Conservation (phyloP, 208 protist genomes). For the Leishmania aethiopica region DNA sequence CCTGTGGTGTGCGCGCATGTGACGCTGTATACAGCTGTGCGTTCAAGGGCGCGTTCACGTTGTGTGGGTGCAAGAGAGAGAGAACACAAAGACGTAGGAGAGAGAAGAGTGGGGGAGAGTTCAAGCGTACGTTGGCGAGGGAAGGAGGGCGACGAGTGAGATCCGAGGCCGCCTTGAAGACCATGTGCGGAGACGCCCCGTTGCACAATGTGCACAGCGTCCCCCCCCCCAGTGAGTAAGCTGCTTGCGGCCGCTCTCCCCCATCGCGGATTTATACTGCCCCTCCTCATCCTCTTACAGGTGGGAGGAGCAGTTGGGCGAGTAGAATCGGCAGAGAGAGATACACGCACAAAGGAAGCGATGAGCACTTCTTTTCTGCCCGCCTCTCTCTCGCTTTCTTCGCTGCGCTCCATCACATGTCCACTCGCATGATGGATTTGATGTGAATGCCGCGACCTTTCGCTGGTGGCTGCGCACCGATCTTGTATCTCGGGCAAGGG, state of each 20-base stretch:
- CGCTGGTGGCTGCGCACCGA: not conserved
- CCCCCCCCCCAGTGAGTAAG: not conserved
- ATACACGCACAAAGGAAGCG: not conserved
- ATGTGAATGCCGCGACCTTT: not conserved
- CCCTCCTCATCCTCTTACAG: not conserved
- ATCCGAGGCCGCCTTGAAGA: not conserved
- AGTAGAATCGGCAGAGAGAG: not conserved
- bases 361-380: not conserved
- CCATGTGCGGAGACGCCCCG: too few relatives aligned
- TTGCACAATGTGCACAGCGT: not conserved
- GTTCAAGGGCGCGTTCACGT: not conserved
- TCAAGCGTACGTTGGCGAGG: not conserved
- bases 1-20: not conserved
- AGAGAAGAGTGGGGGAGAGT: not conserved
- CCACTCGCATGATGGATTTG: not conserved
- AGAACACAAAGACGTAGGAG: not conserved
- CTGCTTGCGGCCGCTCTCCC: not conserved
- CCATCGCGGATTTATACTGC: not conserved
- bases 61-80: not conserved
- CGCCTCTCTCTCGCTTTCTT: not conserved
- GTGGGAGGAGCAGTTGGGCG: not conserved
- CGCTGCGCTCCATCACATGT: not conserved
- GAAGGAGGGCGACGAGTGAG: not conserved
- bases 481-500: not conserved
- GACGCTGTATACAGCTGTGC: not conserved